Conservation (phyloP, 495 filamentous ascomycete genomes). For the Neurospora africana region DNA sequence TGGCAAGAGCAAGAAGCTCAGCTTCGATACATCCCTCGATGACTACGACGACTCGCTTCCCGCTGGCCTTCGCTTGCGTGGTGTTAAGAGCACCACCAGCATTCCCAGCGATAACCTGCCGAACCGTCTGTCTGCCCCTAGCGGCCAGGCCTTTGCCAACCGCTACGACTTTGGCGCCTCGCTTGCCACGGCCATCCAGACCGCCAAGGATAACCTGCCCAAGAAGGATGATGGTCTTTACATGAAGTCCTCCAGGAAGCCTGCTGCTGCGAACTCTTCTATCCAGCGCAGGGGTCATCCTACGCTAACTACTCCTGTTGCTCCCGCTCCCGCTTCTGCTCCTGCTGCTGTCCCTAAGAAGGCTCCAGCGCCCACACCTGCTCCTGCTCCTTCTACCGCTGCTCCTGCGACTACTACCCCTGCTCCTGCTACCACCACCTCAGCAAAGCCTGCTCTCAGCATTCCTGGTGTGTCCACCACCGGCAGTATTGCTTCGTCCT, state of each 20-base stretch:
- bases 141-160: conserved; percentile 72
- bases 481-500: conserved; percentile 58
- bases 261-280: conserved; percentile 8
- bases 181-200: conserved; percentile 70
- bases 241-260: conserved; percentile 36
- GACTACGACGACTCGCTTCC: conserved; percentile 40
- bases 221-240: conserved; percentile 40
- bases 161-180: conserved; percentile 93
- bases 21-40: conserved; percentile 46
- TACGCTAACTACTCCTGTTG: not conserved
- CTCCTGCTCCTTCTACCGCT: not conserved
- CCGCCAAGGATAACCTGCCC: conserved; percentile 42
- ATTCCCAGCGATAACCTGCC: conserved; percentile 40
- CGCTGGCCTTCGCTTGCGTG: conserved; percentile 38
- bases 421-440: conserved; percentile 2
- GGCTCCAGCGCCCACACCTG: not conserved
- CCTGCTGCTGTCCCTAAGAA: conserved; percentile 1
- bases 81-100: conserved; percentile 34
- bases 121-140: conserved; percentile 41
- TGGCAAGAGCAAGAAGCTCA: conserved; percentile 41
- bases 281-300: not conserved
- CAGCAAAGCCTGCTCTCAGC: conserved; percentile 7
- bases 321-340: not conserved
- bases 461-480: conserved; percentile 11
- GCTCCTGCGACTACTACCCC: conserved; percentile 4